Base-by-base conservation (phyloP, 352 stramenopile genomes). In the Pythium chondricola region DNA sequence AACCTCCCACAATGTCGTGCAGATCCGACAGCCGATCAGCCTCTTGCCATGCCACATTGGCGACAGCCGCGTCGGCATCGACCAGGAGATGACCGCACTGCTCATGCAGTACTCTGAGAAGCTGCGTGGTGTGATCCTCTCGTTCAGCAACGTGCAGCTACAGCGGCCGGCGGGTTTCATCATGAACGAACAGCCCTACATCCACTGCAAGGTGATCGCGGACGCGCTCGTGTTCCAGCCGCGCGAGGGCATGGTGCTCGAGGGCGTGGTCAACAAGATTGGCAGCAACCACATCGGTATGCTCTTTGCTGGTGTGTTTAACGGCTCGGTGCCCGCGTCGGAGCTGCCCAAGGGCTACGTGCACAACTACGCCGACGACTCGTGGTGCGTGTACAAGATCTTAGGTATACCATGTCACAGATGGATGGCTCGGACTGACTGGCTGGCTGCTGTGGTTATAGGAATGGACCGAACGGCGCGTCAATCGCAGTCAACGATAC, bases 221-320 rank as follows among this genome's bases (percentile, higher is more conserved):
- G 69, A 90, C 35, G 77, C 74, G 37, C 65, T 93, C 11, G 71
- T 93, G 27, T 93, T 93, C 57, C 72, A 70, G 9, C 81, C 81
- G 2, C 60, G 54, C 35, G 61, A 79, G 21, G 78, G 81, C 29
- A 90, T 90, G 81, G 47, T 40, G 29, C 63, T 93, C 22, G 56
- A 68, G 25, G 81, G 67, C 14, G 46, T 72, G 4, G 71, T 93
- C 45, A 90, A 88, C 62, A 93, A 93, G 69, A 87, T 93, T 46
- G 81, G 81, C 33, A 88, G 75, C 59, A 93, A 88, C 64, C 81
- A 93, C 60, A 69, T 93, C 36, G 81, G 81, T 52, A 80, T 93
- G 69, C 70, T 93, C 39, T 81, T 90, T 31, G 74, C 72, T 13
- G 81, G 78, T 36, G 76, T 90, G 10, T 93, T 93, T 52, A 93